Evolutionary conservation across 1,284 basidiomycete genomes (phyloP).

Genomic region (Cutaneotrichosporon cutaneum): DNA sequence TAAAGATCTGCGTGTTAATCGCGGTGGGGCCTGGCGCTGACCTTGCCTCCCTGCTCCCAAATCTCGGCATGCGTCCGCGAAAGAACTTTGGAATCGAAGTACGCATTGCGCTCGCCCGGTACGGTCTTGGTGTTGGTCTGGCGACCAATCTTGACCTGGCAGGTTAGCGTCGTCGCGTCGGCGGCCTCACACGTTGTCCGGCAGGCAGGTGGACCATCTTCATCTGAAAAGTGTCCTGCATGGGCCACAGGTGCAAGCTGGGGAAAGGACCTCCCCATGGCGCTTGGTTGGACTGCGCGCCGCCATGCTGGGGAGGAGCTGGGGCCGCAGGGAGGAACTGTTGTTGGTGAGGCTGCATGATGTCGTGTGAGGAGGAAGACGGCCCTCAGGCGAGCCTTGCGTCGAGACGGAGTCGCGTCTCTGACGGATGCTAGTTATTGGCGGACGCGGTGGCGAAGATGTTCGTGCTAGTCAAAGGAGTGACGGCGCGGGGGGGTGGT

Average conservation of each 20-base stretch:
- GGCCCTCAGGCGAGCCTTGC: conserved; percentile 1
- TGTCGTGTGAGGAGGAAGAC: neutral
- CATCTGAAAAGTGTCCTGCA: conserved; percentile 93
- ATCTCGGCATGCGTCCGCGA: conserved; percentile 96
- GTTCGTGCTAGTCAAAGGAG: neutral
- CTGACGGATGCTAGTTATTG: neutral
- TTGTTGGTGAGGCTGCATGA: conserved; percentile 11
- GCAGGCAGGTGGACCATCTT: conserved; percentile 86
- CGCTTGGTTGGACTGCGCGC: conserved; percentile 12
- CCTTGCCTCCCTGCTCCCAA: conserved; percentile 89
- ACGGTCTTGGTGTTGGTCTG: conserved; percentile 97
- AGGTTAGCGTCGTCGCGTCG: neutral
- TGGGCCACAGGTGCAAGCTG: conserved; percentile 81
- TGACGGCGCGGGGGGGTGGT: neutral
- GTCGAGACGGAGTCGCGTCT: neutral
- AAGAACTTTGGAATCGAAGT: conserved; percentile 96
- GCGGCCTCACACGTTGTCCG: conserved; percentile 44
- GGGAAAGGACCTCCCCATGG: conserved; percentile 54
- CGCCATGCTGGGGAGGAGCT: conserved; percentile 5
- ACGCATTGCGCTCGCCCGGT: conserved; percentile 91
- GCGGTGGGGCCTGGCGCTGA: conserved; percentile 44
- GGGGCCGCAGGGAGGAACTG: conserved; percentile 2
- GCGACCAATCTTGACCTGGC: conserved; percentile 81
- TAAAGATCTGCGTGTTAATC: conserved; percentile 69
- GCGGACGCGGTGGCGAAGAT: neutral